Conservation (phyloP, 331 rosid species). For the Malus hybrid region DNA sequence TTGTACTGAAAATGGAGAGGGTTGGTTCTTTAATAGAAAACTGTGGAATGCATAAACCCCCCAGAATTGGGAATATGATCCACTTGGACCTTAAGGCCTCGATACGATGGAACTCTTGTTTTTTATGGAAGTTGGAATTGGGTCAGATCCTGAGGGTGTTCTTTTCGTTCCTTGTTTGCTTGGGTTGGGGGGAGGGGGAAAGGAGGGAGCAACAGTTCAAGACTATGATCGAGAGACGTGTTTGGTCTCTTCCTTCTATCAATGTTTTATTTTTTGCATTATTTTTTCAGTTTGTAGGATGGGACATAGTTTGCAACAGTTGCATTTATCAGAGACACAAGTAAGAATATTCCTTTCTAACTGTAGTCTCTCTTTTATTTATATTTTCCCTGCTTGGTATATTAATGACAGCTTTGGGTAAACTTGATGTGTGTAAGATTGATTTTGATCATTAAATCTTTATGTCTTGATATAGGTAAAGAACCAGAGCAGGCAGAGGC, state of each 20-base stretch:
- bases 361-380: conserved; percentile 3
- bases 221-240: neutral
- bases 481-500: conserved; percentile 19
- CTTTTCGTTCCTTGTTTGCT: neutral
- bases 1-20: too few relatives aligned
- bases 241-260: conserved; percentile 6
- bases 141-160: neutral
- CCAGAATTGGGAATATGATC: neutral
- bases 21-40: too few relatives aligned
- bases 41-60: neutral
- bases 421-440: conserved; percentile 10
- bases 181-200: neutral
- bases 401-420: conserved; percentile 3
- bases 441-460: conserved; percentile 16
- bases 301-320: conserved; percentile 48
- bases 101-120: neutral
- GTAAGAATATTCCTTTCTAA: conserved; percentile 47
- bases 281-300: conserved; percentile 56
- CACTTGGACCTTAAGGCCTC: neutral
- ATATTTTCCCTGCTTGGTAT: conserved; percentile 17
- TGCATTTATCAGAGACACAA: conserved; percentile 44
- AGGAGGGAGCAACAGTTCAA: neutral
- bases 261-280: conserved; percentile 26
- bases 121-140: neutral
- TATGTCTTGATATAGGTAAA: conserved; percentile 36